phyloP scores from a whole-genome alignment of 176 grass and related monocot genomes.

The Raddia distichophylla region DNA sequence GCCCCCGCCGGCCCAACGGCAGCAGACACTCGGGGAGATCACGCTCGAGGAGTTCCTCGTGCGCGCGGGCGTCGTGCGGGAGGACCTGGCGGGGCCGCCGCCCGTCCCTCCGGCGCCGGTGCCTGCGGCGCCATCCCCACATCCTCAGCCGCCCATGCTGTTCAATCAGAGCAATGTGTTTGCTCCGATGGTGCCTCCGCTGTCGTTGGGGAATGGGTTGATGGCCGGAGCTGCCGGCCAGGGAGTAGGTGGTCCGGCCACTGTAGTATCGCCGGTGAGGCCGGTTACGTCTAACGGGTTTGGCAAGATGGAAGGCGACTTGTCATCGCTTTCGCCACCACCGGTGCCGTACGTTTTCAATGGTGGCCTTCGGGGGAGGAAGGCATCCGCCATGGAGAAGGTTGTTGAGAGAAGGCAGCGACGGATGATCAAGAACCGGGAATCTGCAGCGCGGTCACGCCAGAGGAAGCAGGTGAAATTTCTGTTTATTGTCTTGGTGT shows the following conservation, averaged over 20 bases:
- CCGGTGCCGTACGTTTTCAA: conserved; percentile 69
- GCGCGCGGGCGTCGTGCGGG: conserved; percentile 71
- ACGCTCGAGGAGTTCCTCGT: conserved; percentile 93
- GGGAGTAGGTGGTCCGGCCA: conserved; percentile 1
- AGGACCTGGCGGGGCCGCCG: conserved; percentile 41
- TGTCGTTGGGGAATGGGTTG: conserved; percentile 40
- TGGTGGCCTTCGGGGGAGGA: conserved; percentile 66
- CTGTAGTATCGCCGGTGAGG: conserved; percentile 41
- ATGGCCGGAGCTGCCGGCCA: conserved; percentile 37
- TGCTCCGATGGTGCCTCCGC: conserved; percentile 37
- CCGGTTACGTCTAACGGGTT: conserved; percentile 38
- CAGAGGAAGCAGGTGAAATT: conserved; percentile 80
- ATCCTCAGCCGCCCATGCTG: conserved; percentile 32
- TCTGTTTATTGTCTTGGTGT: not conserved
- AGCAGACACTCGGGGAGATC: conserved; percentile 86
- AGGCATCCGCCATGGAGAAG: conserved; percentile 64
- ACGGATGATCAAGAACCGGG: conserved; percentile 93
- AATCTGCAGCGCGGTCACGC: conserved; percentile 80
- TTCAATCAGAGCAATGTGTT: conserved; percentile 47
- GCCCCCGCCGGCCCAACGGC: conserved; percentile 34
- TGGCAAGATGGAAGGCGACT: conserved; percentile 58
- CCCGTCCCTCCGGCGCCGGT: not conserved
- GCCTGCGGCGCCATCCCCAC: not conserved
- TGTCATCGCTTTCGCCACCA: conserved; percentile 56
- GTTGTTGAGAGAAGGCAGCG: conserved; percentile 78